Evolutionary conservation across 139 green algal species (phyloP), one percentile per base, ranked within the genome.

Genomic region (Picochlorum sp.): DNA sequence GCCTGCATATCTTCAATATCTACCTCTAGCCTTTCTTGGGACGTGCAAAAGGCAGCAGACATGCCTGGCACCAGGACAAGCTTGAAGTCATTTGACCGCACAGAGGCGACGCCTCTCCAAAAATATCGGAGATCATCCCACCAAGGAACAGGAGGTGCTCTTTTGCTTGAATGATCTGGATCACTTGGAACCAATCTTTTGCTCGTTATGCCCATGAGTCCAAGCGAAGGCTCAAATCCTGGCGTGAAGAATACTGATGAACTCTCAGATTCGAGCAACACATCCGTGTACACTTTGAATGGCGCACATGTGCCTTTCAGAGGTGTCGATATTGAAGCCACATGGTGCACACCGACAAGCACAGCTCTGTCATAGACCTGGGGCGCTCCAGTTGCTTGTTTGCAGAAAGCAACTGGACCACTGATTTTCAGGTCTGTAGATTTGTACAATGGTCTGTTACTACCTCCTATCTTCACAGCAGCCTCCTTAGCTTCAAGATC

Each of bases 241-340:
- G 66, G 51, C 30, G 74, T 71, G 64, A 78, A 85, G 31, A 45
- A 66, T 28, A 71, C 74, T 2, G 47, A n/a, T 15, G 81, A 65
- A 11, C 68, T 62, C 7, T 66, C 47, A 30, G 74, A 70, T 23
- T 77, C 67, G 0, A 77, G 52, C 5, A 57, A 31, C 23, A 86
- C 28, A 51, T 89, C 82, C 1, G 82, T 90, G 72, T 85, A 92
- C 50, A 84, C 73, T 73, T 92, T 92, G 56, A 63, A 68, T 16
- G 66, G 63, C 0, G 69, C 34, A 34, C 52, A 70, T 45, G 57
- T 75, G 52, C 81, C 20, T 31, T 59, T 59, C 15, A n/a, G 10
- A 18, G 51, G n/a, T 13, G 26, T n/a, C 23, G 23, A n/a, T n/a
- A 59, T 68, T 21, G 67, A 47, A 44, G 81, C 67, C 1, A 49